phyloP scores from a whole-genome alignment of 768 basidiomycete genomes.

The Collybia mongolica region DNA sequence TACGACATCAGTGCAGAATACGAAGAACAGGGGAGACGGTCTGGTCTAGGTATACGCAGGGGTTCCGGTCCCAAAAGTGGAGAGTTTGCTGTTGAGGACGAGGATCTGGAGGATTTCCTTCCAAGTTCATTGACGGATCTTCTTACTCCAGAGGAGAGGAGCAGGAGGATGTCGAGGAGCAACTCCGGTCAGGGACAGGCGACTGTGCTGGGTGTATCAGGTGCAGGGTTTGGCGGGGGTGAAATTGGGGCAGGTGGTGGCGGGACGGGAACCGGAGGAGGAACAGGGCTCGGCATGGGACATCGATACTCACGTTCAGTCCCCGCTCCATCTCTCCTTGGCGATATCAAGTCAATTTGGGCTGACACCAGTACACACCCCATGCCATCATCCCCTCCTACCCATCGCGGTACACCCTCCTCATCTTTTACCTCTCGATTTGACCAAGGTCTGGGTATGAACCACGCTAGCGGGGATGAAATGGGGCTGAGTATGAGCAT shows the following conservation, averaged over 20 bases:
- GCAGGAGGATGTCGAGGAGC: conserved; percentile 78
- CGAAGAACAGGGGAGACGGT: conserved; percentile 28
- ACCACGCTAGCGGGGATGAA: conserved; percentile 24
- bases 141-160: conserved; percentile 85
- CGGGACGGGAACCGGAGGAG: conserved; percentile 11
- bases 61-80: conserved; percentile 17
- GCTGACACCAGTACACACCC: conserved; percentile 42
- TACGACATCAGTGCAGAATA: conserved; percentile 38
- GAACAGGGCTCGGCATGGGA: conserved; percentile 27
- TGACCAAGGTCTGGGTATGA: conserved; percentile 14
- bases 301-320: conserved; percentile 86
- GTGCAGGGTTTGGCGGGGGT: conserved; percentile 13
- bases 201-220: conserved; percentile 9
- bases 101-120: conserved; percentile 85
- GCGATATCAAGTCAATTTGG: conserved; percentile 83
- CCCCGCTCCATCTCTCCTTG: conserved; percentile 72
- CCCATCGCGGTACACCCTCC: conserved; percentile 45
- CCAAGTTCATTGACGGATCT: conserved; percentile 88
- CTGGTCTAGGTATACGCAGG: conserved; percentile 13
- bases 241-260: conserved; percentile 5
- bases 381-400: conserved; percentile 31
- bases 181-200: conserved; percentile 42
- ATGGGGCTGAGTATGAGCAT: conserved; percentile 34
- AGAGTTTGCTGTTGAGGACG: conserved; percentile 60
- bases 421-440: conserved; percentile 50